Percentiles rank a stretch among this genome's conserved stretches.
Conservation (phyloP, 805 yeast genomes). For the Naumovozyma baii region DNA sequence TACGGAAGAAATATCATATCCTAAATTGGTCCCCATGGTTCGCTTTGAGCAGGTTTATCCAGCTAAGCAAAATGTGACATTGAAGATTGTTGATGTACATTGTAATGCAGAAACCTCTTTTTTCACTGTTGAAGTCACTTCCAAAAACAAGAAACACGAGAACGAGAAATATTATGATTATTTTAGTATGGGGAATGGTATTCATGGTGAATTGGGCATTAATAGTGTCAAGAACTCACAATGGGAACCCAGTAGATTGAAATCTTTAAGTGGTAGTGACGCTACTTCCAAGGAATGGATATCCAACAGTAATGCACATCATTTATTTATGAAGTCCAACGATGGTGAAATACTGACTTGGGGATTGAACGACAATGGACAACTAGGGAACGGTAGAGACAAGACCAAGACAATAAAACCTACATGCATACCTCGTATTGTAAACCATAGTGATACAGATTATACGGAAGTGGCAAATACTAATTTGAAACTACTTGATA, state of each 20-base stretch:
- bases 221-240: slow-evolving; percentile 69
- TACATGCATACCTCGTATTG: slow-evolving; percentile 39
- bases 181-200: slow-evolving; percentile 74
- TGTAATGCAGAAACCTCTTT: slow-evolving; percentile 65
- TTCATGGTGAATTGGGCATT: slow-evolving; percentile 77
- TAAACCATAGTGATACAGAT: slow-evolving; percentile 41
- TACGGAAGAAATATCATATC: slow-evolving; percentile 62
- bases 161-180: slow-evolving; percentile 29
- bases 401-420: slow-evolving; percentile 51
- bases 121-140: slow-evolving; percentile 33
- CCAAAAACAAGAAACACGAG: slow-evolving; percentile 25
- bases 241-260: slow-evolving; percentile 51
- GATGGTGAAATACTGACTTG: slow-evolving; percentile 63
- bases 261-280: slow-evolving; percentile 38
- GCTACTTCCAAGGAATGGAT: slow-evolving; percentile 35
- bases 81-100: slow-evolving; percentile 43
- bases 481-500: slow-evolving; percentile 34
- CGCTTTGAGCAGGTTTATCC: slow-evolving; percentile 33
- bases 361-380: slow-evolving; percentile 81
- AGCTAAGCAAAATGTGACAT: slow-evolving; percentile 35
- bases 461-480: slow-evolving; percentile 25
- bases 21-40: slow-evolving; percentile 40
- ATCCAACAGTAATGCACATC: slow-evolving; percentile 43
- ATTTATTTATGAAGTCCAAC: slow-evolving; percentile 47
- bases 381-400: slow-evolving; percentile 70